Percentiles rank a stretch among this genome's conserved stretches.
phyloP scores from a whole-genome alignment of 2,329 filamentous ascomycete species.

The Arthrocladium fulminans region DNA sequence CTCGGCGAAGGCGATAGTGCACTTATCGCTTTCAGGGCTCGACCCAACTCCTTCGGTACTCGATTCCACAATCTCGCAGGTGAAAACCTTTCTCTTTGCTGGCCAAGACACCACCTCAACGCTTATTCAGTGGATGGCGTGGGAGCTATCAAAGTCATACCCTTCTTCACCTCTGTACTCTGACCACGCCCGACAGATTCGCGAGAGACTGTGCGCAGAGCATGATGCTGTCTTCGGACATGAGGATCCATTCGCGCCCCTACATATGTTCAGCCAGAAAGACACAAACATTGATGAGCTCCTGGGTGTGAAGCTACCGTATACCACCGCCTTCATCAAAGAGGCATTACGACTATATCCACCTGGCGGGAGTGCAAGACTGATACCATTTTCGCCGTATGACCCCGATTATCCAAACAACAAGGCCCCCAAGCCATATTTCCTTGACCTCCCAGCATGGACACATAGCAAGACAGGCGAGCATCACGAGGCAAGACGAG shows the following conservation, averaged over 20 bases:
- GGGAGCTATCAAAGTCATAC: constrained; percentile 16
- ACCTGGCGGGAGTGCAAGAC: constrained; percentile 14
- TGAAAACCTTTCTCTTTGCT: constrained; percentile 20
- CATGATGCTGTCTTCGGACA: constrained; percentile 45
- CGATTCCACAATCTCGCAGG: constrained; percentile 15
- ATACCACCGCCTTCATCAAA: constrained; percentile 36
- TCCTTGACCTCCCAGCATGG: constrained; percentile 39
- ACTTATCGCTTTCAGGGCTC: constrained; percentile 14
- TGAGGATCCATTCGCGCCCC: constrained; percentile 23
- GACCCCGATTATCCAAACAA: constrained; percentile 41
- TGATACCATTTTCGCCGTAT: constrained; percentile 38
- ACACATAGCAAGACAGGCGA: constrained; percentile 12
- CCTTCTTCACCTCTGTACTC: constrained; percentile 11
- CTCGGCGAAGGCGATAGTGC: constrained; percentile 12
- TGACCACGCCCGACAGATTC: constrained; percentile 22
- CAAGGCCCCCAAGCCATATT: constrained; percentile 44
- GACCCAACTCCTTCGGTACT: constrained; percentile 13
- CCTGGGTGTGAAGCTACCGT: constrained; percentile 43
- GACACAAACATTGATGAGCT: constrained; percentile 31
- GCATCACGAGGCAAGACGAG: constrained; percentile 11
- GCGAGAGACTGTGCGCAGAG: constrained; percentile 39
- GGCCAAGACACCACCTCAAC: constrained; percentile 22
- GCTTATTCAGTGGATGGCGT: constrained; percentile 20
- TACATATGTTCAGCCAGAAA: constrained; percentile 11
- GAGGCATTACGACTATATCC: constrained; percentile 32